Evolutionary conservation across 2,329 filamentous ascomycete species (phyloP).

Genomic region (Clathrospora elynae): DNA sequence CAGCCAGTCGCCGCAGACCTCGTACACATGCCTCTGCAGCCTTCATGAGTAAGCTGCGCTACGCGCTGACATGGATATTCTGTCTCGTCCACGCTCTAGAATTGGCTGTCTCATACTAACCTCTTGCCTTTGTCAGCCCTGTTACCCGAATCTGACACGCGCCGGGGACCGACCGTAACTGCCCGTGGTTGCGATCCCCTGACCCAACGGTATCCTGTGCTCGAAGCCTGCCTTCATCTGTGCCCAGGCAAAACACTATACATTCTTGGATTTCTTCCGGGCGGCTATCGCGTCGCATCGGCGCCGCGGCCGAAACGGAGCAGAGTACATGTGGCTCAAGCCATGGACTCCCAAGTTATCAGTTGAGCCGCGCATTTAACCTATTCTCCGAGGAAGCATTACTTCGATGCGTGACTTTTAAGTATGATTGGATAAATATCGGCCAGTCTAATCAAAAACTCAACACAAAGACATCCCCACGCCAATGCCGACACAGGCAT

Average conservation of each 20-base stretch:
- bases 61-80: constrained; percentile 5
- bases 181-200: constrained; percentile 9
- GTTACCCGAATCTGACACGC: constrained; percentile 6
- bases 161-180: constrained; percentile 13
- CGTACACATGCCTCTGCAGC: neutral
- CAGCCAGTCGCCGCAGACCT: constrained; percentile 16
- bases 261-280: constrained; percentile 32
- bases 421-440: too few species aligned
- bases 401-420: neutral
- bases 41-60: constrained; percentile 9
- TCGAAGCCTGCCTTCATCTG: constrained; percentile 7
- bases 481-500: too few species aligned
- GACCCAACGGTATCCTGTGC: neutral
- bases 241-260: constrained; percentile 4
- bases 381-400: constrained; percentile 23
- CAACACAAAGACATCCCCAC: too few species aligned
- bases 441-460: too few species aligned
- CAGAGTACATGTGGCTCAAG: constrained; percentile 25
- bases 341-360: constrained; percentile 7
- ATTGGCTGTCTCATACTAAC: constrained; percentile 19
- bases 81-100: neutral
- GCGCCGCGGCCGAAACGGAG: constrained; percentile 36
- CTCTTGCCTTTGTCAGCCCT: constrained; percentile 8
- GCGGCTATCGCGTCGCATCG: constrained; percentile 24
- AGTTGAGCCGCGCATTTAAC: constrained; percentile 26